Percentiles rank a stretch among this genome's conserved stretches.
Evolutionary conservation across 306 rosid genomes (phyloP).

Genomic region (Luffa aegyptiaca): DNA sequence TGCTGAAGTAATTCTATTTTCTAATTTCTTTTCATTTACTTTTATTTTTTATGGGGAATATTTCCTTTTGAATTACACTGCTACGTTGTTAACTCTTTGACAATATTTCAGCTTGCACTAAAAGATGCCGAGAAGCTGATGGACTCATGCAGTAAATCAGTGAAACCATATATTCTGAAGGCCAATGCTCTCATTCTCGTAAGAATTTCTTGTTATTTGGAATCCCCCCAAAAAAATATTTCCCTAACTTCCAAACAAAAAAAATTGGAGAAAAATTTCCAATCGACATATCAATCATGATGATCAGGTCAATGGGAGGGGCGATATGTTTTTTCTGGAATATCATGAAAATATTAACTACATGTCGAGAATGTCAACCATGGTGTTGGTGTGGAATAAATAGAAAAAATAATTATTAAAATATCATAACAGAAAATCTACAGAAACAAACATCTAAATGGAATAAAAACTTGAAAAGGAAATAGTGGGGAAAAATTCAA

Average conservation of each 20-base stretch:
- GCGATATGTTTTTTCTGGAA: neutral
- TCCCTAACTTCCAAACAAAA: neutral
- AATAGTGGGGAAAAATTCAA: neutral
- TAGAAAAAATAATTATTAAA: neutral
- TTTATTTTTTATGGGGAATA: slow-evolving; percentile 9
- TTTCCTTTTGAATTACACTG: neutral
- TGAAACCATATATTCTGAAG: slow-evolving; percentile 64
- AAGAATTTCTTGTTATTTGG: slow-evolving; percentile 11
- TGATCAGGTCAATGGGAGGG: neutral
- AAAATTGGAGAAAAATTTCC: neutral
- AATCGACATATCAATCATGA: neutral
- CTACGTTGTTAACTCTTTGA: slow-evolving; percentile 8
- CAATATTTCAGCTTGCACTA: slow-evolving; percentile 68
- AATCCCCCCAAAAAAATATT: neutral
- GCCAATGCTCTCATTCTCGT: slow-evolving; percentile 69
- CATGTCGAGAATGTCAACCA: neutral
- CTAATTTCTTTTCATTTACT: neutral
- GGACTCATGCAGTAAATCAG: slow-evolving; percentile 37
- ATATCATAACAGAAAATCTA: neutral
- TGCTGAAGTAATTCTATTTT: slow-evolving; percentile 59
- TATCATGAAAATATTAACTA: neutral
- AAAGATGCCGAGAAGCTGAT: slow-evolving; percentile 85
- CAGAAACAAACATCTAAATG: neutral
- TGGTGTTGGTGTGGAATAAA: neutral
- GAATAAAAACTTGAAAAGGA: neutral